Conservation (phyloP, 495 filamentous ascomycete genomes). For the Lophiotrema nucula region DNA sequence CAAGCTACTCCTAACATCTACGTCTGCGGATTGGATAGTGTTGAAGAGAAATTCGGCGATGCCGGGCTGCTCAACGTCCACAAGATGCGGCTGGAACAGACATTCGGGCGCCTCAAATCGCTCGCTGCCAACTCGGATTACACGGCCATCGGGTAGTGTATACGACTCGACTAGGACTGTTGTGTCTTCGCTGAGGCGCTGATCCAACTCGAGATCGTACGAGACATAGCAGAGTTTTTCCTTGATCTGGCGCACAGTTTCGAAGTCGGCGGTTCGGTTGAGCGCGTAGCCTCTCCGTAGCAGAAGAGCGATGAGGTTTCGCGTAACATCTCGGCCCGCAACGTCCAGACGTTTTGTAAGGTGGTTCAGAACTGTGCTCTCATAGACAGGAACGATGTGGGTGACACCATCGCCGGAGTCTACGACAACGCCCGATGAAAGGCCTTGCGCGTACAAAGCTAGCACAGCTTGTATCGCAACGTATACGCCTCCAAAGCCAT, state of each 20-base stretch:
- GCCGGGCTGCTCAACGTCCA: slow-evolving; percentile 95
- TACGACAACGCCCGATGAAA: slow-evolving; percentile 93
- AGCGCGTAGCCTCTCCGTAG: slow-evolving; percentile 94
- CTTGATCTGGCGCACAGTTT: slow-evolving; percentile 98
- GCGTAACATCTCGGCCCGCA: slow-evolving; percentile 92
- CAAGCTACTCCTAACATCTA: slow-evolving; percentile 86
- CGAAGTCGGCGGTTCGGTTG: slow-evolving; percentile 98
- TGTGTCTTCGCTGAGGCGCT: slow-evolving; percentile 93
- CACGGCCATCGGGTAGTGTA: slow-evolving; percentile 91
- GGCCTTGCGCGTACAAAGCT: slow-evolving; percentile 95
- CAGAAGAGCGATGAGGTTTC: slow-evolving; percentile 93
- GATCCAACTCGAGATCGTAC: slow-evolving; percentile 95
- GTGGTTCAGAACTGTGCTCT: slow-evolving; percentile 95
- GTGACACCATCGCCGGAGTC: slow-evolving; percentile 98
- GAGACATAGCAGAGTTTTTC: slow-evolving; percentile 96
- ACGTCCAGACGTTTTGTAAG: slow-evolving; percentile 91
- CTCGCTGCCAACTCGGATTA: slow-evolving; percentile 93
- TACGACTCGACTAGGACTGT: slow-evolving; percentile 97
- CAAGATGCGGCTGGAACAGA: slow-evolving; percentile 96
- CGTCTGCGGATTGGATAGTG: slow-evolving; percentile 92
- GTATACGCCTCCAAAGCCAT: slow-evolving; percentile 94
- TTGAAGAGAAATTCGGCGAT: slow-evolving; percentile 98
- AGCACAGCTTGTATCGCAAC: slow-evolving; percentile 98
- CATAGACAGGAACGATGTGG: slow-evolving; percentile 97
- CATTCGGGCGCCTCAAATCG: slow-evolving; percentile 98